Percentiles rank a stretch among this genome's conserved stretches.
phyloP scores from a whole-genome alignment of 2,329 filamentous ascomycete species.

The Septoria linicola region DNA sequence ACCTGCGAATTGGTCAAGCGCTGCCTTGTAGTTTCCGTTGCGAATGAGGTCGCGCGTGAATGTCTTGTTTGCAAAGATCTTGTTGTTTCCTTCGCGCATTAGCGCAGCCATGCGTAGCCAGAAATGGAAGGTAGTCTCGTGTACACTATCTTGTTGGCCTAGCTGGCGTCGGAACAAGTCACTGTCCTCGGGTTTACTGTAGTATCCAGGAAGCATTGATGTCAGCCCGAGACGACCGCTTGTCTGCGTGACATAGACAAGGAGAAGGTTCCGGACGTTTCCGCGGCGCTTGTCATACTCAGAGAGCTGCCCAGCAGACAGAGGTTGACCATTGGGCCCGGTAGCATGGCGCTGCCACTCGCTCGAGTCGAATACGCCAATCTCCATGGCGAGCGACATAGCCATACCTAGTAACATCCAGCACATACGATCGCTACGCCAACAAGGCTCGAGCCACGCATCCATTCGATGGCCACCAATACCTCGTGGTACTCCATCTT shows the following conservation, averaged over 20 bases:
- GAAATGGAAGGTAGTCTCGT: slow-evolving; percentile 69
- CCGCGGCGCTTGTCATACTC: slow-evolving; percentile 72
- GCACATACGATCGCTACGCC: slow-evolving; percentile 88
- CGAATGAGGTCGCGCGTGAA: slow-evolving; percentile 88
- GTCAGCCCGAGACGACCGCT: slow-evolving; percentile 89
- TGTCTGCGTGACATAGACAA: slow-evolving; percentile 92
- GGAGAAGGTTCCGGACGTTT: slow-evolving; percentile 79
- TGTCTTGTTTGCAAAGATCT: slow-evolving; percentile 81
- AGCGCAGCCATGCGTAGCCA: slow-evolving; percentile 92
- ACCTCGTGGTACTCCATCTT: slow-evolving; percentile 54
- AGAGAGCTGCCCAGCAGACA: slow-evolving; percentile 61
- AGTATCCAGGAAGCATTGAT: slow-evolving; percentile 73
- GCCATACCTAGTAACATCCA: slow-evolving; percentile 96
- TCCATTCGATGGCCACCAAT: slow-evolving; percentile 83
- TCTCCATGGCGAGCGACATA: slow-evolving; percentile 84
- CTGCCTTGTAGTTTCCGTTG: slow-evolving; percentile 76
- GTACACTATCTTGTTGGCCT: slow-evolving; percentile 35
- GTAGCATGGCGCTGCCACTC: slow-evolving; percentile 59
- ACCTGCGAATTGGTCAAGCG: slow-evolving; percentile 78
- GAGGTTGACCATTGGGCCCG: slow-evolving; percentile 36
- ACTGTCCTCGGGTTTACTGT: slow-evolving; percentile 40
- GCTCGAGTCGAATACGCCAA: slow-evolving; percentile 92
- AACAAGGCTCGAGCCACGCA: slow-evolving; percentile 94
- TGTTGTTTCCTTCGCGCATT: slow-evolving; percentile 87
- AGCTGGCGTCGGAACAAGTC: slow-evolving; percentile 32